Conservation (phyloP, 2,329 filamentous ascomycete genomes). For the Diaporthe capsici region DNA sequence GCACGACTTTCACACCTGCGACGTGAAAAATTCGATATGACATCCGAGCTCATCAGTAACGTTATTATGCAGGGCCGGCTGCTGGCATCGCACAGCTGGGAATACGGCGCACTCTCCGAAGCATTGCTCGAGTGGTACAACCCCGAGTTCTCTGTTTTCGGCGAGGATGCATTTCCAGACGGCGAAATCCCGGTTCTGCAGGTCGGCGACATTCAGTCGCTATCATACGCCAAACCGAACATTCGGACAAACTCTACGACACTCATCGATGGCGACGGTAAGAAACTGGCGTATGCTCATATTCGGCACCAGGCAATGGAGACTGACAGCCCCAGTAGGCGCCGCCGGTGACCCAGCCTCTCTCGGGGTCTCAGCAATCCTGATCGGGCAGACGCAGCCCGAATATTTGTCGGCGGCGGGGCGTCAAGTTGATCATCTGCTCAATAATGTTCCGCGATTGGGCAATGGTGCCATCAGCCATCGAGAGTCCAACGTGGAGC, state of each 20-base stretch:
- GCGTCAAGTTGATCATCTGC: not conserved
- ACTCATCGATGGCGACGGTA: constrained; percentile 8
- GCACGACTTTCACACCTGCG: not conserved
- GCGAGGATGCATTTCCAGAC: not conserved
- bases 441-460: not conserved
- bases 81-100: constrained; percentile 16
- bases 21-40: not conserved
- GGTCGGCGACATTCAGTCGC: not conserved
- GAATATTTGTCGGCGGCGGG: not conserved
- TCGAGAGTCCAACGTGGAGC: not conserved
- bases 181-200: not conserved
- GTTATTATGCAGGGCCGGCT: not conserved
- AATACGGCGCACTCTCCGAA: not conserved
- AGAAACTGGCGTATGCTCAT: not conserved
- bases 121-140: constrained; percentile 6
- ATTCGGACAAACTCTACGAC: constrained; percentile 11
- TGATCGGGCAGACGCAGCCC: not conserved
- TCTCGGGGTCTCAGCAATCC: not conserved
- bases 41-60: not conserved
- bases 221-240: not conserved
- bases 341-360: constrained; percentile 4
- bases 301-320: not conserved
- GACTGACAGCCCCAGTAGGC: not conserved
- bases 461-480: constrained; percentile 1
- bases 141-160: not conserved